These are phyloP conservation scores for Dorcoceras hygrometricum DNA, from an alignment of 257 asterid species.

Conservation along the genomic window DNA sequence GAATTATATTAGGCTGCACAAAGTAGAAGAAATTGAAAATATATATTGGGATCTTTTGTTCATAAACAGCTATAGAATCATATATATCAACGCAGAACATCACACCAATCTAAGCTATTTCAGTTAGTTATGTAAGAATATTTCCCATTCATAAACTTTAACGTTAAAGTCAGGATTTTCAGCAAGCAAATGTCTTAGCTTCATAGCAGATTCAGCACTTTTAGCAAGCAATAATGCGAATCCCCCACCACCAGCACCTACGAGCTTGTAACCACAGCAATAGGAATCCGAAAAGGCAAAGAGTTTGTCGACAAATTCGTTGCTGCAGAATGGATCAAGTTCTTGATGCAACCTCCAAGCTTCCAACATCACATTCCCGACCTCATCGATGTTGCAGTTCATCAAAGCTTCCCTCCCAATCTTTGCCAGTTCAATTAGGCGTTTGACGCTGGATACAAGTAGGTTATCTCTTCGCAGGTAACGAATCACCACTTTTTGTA, in stretches of 20 bases:
- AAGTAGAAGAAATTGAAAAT: too few species aligned
- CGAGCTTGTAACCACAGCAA: constrained; percentile 87
- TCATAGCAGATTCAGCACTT: constrained; percentile 57
- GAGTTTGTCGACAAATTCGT: constrained; percentile 70
- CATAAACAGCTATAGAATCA: background rate
- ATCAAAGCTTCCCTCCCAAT: constrained; percentile 85
- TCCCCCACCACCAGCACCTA: constrained; percentile 99
- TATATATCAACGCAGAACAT: too few species aligned
- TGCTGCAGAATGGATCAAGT: constrained; percentile 96
- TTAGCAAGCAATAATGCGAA: constrained; percentile 80
- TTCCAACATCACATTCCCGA: constrained; percentile 74
- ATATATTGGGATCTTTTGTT: too few species aligned
- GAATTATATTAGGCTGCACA: too few species aligned
- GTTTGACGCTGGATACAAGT: constrained; percentile 85
- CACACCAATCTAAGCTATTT: background rate
- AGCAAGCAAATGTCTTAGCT: constrained; percentile 42
- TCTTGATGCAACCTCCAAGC: constrained; percentile 98
- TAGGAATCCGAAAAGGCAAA: constrained; percentile 59
- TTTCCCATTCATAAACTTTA: constrained; percentile 67
- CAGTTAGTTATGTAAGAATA: constrained; percentile 41
- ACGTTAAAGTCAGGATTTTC: constrained; percentile 52
- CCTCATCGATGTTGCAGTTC: constrained; percentile 70
- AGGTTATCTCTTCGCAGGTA: constrained; percentile 86
- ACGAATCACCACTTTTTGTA: constrained; percentile 90
- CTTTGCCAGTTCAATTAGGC: constrained; percentile 84